Evolutionary conservation across 139 green algal genomes (phyloP), one percentile per base, ranked within the genome.

Genomic region (Micractinium sp.): DNA sequence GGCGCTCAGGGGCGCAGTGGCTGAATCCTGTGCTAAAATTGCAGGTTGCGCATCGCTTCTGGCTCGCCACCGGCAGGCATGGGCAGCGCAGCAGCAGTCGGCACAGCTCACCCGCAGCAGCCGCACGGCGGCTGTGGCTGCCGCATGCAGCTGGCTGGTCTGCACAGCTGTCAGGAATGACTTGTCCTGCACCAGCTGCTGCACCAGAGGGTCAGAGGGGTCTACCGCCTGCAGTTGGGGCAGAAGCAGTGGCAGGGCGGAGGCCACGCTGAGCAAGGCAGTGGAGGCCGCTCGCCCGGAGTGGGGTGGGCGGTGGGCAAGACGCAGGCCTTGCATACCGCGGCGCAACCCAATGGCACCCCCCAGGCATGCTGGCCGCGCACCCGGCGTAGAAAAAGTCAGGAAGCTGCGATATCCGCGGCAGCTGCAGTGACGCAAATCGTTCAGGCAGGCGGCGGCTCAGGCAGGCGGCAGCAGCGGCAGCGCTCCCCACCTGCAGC

Each of bases 91-190:
- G 15, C 74, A 53, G 73, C 63, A 25, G 20, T 23, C 9, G 20
- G 20, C 63, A 12, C 63, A 71, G 63, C 78, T 84, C 78, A 84
- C 78, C 33, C 85, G 41, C 23, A 94, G 53, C 9, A 94, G 29
- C 38, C 75, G 74, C 31, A 94, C 90, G n/a, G 92, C 92, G 25
- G 85, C 85, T 31, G 75, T 86, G n/a, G 92, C 92, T 29, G 92
- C 92, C 27, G 85, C 84, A 14, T 92, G 92, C 83, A 94, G 39
- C 47, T 92, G 87, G 77, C 79, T 86, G 56, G 80, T 74, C 73
- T 92, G 83, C 63, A 94, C 92, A 15, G 92, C 90, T 61, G 85
- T 82, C 3, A 85, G 56, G 85, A 93, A 93, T 0, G 39, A 41
- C 81, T 83, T 76, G 77, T 92, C 89, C 76, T 87, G 75, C 61